phyloP scores from a whole-genome alignment of 2,329 filamentous ascomycete genomes.

The Colletotrichum nymphaeae region DNA sequence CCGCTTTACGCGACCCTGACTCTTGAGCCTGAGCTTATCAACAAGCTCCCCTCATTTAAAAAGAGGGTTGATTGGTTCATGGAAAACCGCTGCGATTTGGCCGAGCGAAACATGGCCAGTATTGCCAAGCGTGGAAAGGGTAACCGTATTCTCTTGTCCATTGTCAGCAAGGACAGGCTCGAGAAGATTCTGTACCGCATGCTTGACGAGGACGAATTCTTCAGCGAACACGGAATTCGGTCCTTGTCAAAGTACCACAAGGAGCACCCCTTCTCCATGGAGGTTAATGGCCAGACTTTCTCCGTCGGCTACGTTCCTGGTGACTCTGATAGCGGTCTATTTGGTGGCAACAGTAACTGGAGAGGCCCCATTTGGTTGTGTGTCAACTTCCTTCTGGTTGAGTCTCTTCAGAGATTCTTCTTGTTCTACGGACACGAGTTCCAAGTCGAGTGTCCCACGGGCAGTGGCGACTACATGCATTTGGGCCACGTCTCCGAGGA shows the following conservation, averaged over 20 bases:
- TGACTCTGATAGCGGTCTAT: constrained; percentile 95
- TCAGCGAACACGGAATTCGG: constrained; percentile 89
- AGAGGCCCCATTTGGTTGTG: constrained; percentile 95
- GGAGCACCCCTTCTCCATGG: constrained; percentile 91
- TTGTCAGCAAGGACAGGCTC: constrained; percentile 93
- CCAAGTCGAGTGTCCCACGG: constrained; percentile 92
- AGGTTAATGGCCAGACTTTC: constrained; percentile 92
- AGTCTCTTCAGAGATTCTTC: constrained; percentile 94
- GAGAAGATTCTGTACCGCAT: constrained; percentile 90
- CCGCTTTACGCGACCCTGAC: constrained; percentile 93
- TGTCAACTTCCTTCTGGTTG: constrained; percentile 94
- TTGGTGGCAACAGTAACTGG: constrained; percentile 99
- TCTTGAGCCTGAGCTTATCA: constrained; percentile 91
- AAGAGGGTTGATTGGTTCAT: constrained; percentile 95
- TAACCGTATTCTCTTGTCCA: constrained; percentile 85
- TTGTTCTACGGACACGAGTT: constrained; percentile 93
- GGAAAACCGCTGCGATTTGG: constrained; percentile 85
- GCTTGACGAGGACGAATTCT: constrained; percentile 94
- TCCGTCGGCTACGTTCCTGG: constrained; percentile 90
- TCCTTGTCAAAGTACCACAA: constrained; percentile 94
- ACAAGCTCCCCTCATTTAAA: constrained; percentile 92
- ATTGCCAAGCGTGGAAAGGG: constrained; percentile 92
- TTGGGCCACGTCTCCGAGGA: constrained; percentile 94
- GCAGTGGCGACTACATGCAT: constrained; percentile 95
- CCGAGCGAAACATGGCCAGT: constrained; percentile 93